A percentile compares a stretch with the other conserved stretches of the same genome.
Conservation (phyloP, 2,329 filamentous ascomycete species). For the Diaporthe destruens region DNA sequence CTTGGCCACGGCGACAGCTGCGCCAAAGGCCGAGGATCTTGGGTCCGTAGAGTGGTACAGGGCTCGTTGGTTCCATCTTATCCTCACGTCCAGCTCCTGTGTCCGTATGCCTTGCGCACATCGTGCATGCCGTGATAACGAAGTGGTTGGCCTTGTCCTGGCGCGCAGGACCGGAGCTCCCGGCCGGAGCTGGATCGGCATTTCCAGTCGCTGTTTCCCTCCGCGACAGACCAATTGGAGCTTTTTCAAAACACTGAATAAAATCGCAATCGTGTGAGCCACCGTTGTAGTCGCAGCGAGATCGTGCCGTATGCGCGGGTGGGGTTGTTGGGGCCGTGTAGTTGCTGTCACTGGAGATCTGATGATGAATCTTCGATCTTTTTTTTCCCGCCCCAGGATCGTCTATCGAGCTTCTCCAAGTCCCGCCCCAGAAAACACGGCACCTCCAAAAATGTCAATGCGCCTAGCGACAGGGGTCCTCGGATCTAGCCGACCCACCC, state of each 20-base stretch:
- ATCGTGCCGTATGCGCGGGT: conserved; percentile 4
- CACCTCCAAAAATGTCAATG: conserved; percentile 18
- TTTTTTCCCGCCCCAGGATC: conserved; percentile 29
- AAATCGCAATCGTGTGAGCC: conserved; percentile 40
- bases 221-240: conserved; percentile 50
- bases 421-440: conserved; percentile 9
- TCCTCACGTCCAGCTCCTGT: conserved; percentile 50
- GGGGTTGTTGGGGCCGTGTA: conserved; percentile 29
- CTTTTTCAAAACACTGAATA: conserved; percentile 40
- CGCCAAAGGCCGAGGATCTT: conserved; percentile 77
- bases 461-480: conserved; percentile 29
- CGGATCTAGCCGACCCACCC: conserved; percentile 31
- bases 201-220: conserved; percentile 50
- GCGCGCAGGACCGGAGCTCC: conserved; percentile 64
- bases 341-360: background rate
- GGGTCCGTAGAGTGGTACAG: conserved; percentile 60
- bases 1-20: conserved; percentile 77
- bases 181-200: conserved; percentile 64
- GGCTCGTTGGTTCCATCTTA: conserved; percentile 49
- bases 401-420: conserved; percentile 31
- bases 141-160: conserved; percentile 51
- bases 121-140: conserved; percentile 52
- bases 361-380: conserved; percentile 40
- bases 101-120: conserved; percentile 56
- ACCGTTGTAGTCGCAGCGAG: background rate